These are phyloP conservation scores for Triadica sebifera DNA, from an alignment of 345 rosid genomes.

Conservation along the genomic window DNA sequence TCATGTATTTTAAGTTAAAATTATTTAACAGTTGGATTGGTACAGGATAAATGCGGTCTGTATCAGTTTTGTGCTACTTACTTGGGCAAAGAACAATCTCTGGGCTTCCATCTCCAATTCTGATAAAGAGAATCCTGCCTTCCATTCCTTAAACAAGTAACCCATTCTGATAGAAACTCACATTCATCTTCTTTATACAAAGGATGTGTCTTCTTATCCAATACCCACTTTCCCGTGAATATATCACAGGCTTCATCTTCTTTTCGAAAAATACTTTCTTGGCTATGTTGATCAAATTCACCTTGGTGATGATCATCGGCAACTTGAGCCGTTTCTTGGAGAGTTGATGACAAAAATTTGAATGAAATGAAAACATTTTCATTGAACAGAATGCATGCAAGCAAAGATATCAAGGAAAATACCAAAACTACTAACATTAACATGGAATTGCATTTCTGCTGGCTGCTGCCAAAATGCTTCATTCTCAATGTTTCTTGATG, in stretches of 20 bases:
- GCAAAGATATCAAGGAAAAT: background rate
- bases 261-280: background rate
- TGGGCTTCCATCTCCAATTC: constrained; percentile 16
- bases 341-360: background rate
- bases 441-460: constrained; percentile 1
- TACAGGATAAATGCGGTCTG: too few relatives aligned
- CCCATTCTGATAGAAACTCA: constrained; percentile 15
- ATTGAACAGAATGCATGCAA: background rate
- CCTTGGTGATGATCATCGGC: background rate
- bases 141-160: constrained; percentile 23
- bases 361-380: too few relatives aligned
- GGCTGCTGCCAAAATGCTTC: background rate
- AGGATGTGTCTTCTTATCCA: constrained; percentile 23
- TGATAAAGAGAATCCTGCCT: constrained; percentile 20
- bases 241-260: constrained; percentile 16
- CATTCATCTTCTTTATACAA: constrained; percentile 28
- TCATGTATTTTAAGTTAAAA: too few relatives aligned
- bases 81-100: constrained; percentile 15
- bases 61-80: background rate
- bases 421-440: background rate
- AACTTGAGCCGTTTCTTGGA: background rate
- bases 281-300: too few relatives aligned
- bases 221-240: constrained; percentile 27
- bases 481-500: background rate
- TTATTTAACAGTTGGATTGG: too few relatives aligned